phyloP scores from a whole-genome alignment of 2,329 filamentous ascomycete species.

The Verticillium alfalfae region DNA sequence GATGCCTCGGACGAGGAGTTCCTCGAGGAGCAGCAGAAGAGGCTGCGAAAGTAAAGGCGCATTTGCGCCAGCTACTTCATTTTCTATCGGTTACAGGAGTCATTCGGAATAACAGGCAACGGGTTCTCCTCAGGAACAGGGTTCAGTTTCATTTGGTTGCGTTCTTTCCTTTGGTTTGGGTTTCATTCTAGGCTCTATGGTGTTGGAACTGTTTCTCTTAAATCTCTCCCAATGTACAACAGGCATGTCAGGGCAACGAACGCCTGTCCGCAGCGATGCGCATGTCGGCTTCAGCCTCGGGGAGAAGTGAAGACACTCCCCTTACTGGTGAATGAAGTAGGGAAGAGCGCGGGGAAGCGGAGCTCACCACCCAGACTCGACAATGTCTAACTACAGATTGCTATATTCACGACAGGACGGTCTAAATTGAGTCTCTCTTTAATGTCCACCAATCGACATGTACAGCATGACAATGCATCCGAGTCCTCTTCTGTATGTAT shows the following conservation, averaged over 20 bases:
- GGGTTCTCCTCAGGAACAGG: slow-evolving; percentile 1
- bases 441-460: neutral
- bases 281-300: neutral
- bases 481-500: too few relatives aligned
- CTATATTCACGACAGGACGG: neutral
- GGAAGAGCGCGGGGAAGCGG: neutral
- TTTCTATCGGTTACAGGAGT: slow-evolving; percentile 1
- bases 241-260: neutral
- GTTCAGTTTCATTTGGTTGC: slow-evolving; percentile 7
- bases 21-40: slow-evolving; percentile 46
- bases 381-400: slow-evolving; percentile 2
- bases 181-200: neutral
- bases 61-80: neutral
- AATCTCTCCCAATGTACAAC: neutral
- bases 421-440: neutral
- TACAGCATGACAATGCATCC: too few relatives aligned
- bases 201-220: neutral
- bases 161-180: slow-evolving; percentile 3
- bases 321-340: neutral
- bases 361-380: neutral
- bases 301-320: neutral
- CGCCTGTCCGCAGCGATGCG: neutral
- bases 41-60: slow-evolving; percentile 26
- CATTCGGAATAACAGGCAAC: slow-evolving; percentile 7
- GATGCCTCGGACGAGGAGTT: slow-evolving; percentile 91